phyloP scores from a whole-genome alignment of 495 filamentous ascomycete genomes.

The Penicillium angulare region DNA sequence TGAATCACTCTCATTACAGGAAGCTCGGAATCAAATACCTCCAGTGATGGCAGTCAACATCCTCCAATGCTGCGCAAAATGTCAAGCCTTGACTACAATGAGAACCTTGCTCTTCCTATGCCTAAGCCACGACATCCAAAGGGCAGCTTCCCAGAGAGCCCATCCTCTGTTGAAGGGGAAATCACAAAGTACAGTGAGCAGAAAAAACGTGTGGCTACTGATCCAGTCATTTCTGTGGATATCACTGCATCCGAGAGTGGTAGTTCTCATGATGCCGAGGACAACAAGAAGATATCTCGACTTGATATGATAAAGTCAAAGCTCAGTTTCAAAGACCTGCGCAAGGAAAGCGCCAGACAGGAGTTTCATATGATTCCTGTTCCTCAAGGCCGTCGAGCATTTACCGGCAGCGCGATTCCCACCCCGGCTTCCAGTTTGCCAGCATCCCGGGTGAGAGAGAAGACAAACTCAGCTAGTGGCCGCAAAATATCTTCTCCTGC shows the following conservation, averaged over 20 bases:
- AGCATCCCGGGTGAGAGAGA: background rate
- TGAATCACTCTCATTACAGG: background rate
- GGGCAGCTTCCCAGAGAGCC: background rate
- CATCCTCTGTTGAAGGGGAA: background rate
- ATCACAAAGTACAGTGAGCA: background rate
- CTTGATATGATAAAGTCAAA: constrained; percentile 30
- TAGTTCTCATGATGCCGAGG: background rate
- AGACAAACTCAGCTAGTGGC: background rate
- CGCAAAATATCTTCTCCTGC: background rate
- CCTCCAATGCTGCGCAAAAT: constrained; percentile 12
- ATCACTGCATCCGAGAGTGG: background rate
- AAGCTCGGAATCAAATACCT: background rate
- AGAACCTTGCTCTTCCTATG: constrained; percentile 31
- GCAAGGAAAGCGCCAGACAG: constrained; percentile 25
- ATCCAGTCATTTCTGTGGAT: background rate
- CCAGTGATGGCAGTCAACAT: background rate
- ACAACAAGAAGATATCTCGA: constrained; percentile 27
- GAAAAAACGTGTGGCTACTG: constrained; percentile 21
- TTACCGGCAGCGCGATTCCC: background rate
- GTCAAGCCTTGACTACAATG: constrained; percentile 29
- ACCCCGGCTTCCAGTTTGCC: background rate
- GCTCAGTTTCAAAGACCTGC: constrained; percentile 35
- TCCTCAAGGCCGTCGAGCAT: background rate
- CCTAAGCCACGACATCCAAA: constrained; percentile 18
- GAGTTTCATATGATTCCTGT: background rate